phyloP scores from a whole-genome alignment of 176 grass and related monocot species.

The Puya raimondii region DNA sequence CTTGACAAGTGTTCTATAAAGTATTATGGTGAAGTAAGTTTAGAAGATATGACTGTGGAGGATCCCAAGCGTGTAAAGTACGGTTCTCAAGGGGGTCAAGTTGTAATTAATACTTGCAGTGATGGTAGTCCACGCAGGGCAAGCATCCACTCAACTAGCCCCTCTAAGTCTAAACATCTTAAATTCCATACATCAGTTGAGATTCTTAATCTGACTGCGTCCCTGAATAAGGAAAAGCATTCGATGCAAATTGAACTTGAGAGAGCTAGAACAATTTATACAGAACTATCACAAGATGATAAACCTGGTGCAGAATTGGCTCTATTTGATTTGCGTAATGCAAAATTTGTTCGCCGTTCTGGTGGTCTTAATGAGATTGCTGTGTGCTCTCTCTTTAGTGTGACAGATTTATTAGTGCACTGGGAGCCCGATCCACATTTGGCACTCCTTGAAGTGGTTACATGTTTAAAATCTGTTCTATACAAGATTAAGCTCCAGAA shows the following conservation, averaged over 20 bases:
- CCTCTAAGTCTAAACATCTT: constrained; percentile 50
- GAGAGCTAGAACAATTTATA: constrained; percentile 46
- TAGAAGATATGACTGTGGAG: constrained; percentile 72
- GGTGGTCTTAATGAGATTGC: constrained; percentile 54
- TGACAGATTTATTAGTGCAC: constrained; percentile 57
- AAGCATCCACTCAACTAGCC: constrained; percentile 40
- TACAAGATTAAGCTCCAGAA: constrained; percentile 51
- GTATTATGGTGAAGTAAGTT: constrained; percentile 60
- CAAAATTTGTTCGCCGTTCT: constrained; percentile 84
- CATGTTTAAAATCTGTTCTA: constrained; percentile 57
- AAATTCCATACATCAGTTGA: constrained; percentile 77
- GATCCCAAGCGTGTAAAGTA: constrained; percentile 95
- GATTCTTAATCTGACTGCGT: constrained; percentile 44
- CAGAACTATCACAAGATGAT: constrained; percentile 51
- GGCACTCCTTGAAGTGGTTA: constrained; percentile 61
- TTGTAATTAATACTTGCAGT: constrained; percentile 49
- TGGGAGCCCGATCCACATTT: constrained; percentile 91
- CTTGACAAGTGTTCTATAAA: constrained; percentile 52
- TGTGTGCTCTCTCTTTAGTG: constrained; percentile 73
- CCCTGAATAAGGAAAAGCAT: constrained; percentile 81
- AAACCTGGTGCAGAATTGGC: constrained; percentile 39
- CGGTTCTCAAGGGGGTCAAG: constrained; percentile 79
- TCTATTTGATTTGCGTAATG: constrained; percentile 65
- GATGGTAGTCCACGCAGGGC: constrained; percentile 67
- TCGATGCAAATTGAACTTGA: constrained; percentile 77